Percentiles rank a stretch among this genome's conserved stretches.
phyloP scores from a whole-genome alignment of 768 basidiomycete genomes.

The Obba rivulosa region DNA sequence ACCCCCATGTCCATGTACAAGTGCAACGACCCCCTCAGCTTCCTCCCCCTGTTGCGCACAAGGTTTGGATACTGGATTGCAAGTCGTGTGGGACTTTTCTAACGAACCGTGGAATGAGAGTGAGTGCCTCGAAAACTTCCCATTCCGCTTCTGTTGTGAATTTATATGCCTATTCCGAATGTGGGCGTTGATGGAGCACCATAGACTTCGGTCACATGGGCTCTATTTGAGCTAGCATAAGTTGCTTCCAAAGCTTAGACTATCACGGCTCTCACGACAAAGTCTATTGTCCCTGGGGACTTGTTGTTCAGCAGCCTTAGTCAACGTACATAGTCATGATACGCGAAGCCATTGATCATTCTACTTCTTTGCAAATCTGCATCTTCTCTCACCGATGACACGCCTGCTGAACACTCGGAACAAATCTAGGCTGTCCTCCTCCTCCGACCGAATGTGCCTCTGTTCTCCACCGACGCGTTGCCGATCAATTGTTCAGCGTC shows the following conservation, averaged over 20 bases:
- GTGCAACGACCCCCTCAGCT: slow-evolving; percentile 3
- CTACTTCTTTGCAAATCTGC: background rate
- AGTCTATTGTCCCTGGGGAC: too few species aligned
- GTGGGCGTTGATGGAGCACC: background rate
- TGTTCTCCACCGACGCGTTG: slow-evolving; percentile 79
- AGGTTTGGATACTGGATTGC: slow-evolving; percentile 81
- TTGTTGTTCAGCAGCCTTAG: too few species aligned
- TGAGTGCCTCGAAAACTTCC: slow-evolving; percentile 22
- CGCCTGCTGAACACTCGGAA: background rate
- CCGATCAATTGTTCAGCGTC: slow-evolving; percentile 74
- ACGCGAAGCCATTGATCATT: background rate
- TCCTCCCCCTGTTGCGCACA: slow-evolving; percentile 41
- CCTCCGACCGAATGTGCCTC: slow-evolving; percentile 71
- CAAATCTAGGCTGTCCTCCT: slow-evolving; percentile 69
- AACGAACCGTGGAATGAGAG: slow-evolving; percentile 86
- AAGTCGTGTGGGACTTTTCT: slow-evolving; percentile 67
- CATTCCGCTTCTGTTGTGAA: too few species aligned
- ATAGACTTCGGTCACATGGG: background rate
- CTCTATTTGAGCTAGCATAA: background rate
- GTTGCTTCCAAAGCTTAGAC: background rate
- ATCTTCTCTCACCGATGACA: background rate
- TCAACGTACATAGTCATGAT: background rate
- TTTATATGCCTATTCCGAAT: too few species aligned
- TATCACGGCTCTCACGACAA: too few species aligned
- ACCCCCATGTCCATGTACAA: background rate